phyloP scores from a whole-genome alignment of 1,284 basidiomycete genomes.

The Rhodotorula sp. region DNA sequence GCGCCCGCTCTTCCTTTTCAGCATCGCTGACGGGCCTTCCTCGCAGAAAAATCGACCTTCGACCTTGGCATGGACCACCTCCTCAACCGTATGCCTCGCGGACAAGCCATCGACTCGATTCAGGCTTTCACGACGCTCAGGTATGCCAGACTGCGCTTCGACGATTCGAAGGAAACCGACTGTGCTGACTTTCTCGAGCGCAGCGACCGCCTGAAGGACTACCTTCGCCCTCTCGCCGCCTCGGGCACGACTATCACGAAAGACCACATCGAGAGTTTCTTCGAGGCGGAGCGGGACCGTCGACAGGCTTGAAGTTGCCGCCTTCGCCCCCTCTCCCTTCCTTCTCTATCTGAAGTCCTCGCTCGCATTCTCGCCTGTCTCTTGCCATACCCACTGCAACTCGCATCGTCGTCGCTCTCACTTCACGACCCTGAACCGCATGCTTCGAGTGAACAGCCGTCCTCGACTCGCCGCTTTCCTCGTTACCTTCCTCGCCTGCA shows the following conservation, averaged over 20 bases:
- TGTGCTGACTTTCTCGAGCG: too few relatives aligned
- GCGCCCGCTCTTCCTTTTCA: background rate
- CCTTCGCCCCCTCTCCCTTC: background rate
- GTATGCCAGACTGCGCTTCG: background rate
- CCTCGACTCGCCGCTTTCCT: too few relatives aligned
- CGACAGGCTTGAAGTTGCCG: background rate
- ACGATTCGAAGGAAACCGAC: too few relatives aligned
- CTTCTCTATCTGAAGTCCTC: too few relatives aligned
- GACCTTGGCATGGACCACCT: slow-evolving; percentile 51
- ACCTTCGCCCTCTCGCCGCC: slow-evolving; percentile 49
- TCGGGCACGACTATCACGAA: slow-evolving; percentile 48
- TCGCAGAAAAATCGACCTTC: slow-evolving; percentile 47
- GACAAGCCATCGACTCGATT: slow-evolving; percentile 50
- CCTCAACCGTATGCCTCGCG: slow-evolving; percentile 47
- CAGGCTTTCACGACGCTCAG: slow-evolving; percentile 48
- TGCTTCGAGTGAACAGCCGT: too few relatives aligned
- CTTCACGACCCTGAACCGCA: too few relatives aligned
- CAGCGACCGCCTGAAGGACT: slow-evolving; percentile 49
- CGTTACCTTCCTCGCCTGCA: background rate
- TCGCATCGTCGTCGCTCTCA: background rate
- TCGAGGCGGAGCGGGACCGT: slow-evolving; percentile 36
- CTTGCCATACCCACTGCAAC: background rate
- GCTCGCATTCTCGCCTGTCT: background rate
- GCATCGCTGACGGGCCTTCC: slow-evolving; percentile 8
- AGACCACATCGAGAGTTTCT: slow-evolving; percentile 49